Evolutionary conservation across 495 filamentous ascomycete genomes (phyloP).

Genomic region (Bathelium albidoporum): DNA sequence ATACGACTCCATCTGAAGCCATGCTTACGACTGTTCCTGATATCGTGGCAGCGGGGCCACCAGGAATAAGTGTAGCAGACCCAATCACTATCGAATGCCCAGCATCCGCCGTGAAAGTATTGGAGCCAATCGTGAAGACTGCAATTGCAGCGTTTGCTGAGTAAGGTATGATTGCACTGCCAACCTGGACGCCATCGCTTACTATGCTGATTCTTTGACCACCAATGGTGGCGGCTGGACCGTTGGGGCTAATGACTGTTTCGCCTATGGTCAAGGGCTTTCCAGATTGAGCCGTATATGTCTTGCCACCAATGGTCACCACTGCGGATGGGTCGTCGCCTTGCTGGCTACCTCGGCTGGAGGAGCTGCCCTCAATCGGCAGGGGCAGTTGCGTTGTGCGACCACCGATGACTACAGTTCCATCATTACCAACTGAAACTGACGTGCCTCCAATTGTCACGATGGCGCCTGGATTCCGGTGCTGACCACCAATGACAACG

Average conservation of each 20-base stretch:
- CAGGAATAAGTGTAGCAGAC: background rate
- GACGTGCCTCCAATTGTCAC: too few relatives aligned
- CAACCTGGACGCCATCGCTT: background rate
- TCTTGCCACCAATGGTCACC: background rate
- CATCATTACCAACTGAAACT: too few relatives aligned
- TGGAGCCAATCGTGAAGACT: background rate
- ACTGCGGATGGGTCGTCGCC: too few relatives aligned
- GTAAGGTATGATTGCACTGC: background rate
- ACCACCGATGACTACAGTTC: too few relatives aligned
- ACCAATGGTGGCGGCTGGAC: background rate
- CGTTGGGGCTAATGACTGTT: background rate
- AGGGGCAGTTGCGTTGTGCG: too few relatives aligned
- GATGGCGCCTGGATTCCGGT: too few relatives aligned
- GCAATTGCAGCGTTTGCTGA: background rate
- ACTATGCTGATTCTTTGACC: background rate
- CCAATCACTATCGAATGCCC: background rate
- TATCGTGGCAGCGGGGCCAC: background rate
- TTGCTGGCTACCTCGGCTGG: too few relatives aligned
- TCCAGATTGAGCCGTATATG: constrained; percentile 2
- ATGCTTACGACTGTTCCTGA: background rate
- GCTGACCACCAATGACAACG: too few relatives aligned
- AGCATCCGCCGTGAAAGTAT: background rate
- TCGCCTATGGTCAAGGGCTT: background rate
- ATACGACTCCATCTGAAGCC: background rate
- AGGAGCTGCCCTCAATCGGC: too few relatives aligned